These are phyloP conservation scores for Daldinia sp. DNA, from an alignment of 2,329 filamentous ascomycete genomes.

Conservation along the genomic window DNA sequence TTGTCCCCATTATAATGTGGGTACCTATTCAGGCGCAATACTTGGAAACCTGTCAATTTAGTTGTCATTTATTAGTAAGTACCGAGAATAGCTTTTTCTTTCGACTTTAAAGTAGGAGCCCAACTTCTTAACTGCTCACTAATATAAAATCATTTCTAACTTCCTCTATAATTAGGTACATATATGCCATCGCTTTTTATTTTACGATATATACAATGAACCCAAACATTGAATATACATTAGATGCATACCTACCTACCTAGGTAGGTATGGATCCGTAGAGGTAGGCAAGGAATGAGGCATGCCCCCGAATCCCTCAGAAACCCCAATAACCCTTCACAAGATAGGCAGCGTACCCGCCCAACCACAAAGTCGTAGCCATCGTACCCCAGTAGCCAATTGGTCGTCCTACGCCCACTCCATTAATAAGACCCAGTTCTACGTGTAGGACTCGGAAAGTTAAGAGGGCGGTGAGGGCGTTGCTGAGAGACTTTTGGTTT, in stretches of 20 bases:
- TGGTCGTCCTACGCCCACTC: slow-evolving; percentile 40
- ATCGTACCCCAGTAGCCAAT: slow-evolving; percentile 45
- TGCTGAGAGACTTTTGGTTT: slow-evolving; percentile 38
- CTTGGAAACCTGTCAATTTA: not conserved
- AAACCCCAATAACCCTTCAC: slow-evolving; percentile 41
- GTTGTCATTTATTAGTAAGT: too few species aligned
- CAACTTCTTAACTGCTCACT: too few species aligned
- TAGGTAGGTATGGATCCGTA: too few species aligned
- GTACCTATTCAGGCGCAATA: not conserved
- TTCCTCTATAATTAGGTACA: too few species aligned
- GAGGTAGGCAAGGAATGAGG: too few species aligned
- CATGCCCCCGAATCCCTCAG: slow-evolving; percentile 10
- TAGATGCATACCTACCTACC: too few species aligned
- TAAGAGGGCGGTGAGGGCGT: slow-evolving; percentile 41
- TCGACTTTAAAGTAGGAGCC: too few species aligned
- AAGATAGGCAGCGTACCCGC: slow-evolving; percentile 44
- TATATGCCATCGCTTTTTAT: too few species aligned
- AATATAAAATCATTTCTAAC: too few species aligned
- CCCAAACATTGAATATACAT: not conserved
- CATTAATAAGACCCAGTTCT: slow-evolving; percentile 42
- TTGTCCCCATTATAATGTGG: not conserved
- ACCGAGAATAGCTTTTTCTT: too few species aligned
- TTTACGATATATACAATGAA: not conserved
- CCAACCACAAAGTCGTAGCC: slow-evolving; percentile 39
- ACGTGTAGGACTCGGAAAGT: slow-evolving; percentile 42